Base-by-base conservation (phyloP, 441 rosid species). In the Bruguiera hainesii region DNA sequence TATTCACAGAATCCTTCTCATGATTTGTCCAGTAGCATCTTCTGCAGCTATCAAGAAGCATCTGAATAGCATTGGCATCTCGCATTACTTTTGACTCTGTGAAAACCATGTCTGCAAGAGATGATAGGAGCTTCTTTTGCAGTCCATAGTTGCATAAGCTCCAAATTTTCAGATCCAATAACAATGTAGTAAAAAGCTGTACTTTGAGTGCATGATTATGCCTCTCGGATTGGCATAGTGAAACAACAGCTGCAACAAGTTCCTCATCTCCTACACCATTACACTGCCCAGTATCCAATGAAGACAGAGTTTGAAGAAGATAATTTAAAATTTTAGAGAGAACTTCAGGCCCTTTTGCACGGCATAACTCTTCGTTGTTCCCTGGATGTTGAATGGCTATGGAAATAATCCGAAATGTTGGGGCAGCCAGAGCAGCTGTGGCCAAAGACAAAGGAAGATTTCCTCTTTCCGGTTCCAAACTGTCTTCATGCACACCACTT, bases 41-140 rank as follows among this genome's bases (percentile, higher is more conserved):
- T 89, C 99, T 87, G 83, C 99, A 91, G 77, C 98, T 96, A 86
- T 96, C 99, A 73, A 96, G 94, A 82, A 96, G 98, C 94, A 93
- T 80, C 77, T 96, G 99, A 77, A 96, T 89, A 77, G 99, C 99
- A 76, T 91, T 91, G 48, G 98, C 98, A 80, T 93, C 83, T 74
- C 94, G 84, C 99, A 96, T 96, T 60, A 82, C 94, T 46, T 75
- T 72, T 72, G 97, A 88, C 81, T 96, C 98, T 23, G 93, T 89
- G 81, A 96, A 93, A 81, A 93, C 99, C 98, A 91, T 93, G 86
- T 96, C 99, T 63, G 98, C 98, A 61, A 96, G 85, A 25, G 98
- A 96, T 69, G 98, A 93, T 55, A 96, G 78, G 72, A 96, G 89
- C 79, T 96, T 96, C 83, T 96, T 96, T 78, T 96, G 98, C 70